Percentiles rank a stretch among this genome's conserved stretches.
phyloP scores from a whole-genome alignment of 2,329 filamentous ascomycete genomes.

The Rhytidhysteron rufulum region DNA sequence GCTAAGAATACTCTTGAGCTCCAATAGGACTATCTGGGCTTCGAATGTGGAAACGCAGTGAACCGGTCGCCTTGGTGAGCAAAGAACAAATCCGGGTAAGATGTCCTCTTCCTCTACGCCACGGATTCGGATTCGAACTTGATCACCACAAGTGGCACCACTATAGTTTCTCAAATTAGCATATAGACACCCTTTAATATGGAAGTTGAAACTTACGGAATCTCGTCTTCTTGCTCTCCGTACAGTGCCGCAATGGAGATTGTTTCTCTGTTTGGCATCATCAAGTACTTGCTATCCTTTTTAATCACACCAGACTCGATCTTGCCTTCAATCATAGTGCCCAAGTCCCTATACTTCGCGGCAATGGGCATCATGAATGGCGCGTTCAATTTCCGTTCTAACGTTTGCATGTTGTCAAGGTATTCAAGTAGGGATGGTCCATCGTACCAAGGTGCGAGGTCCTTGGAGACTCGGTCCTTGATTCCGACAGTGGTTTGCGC shows the following conservation, averaged over 20 bases:
- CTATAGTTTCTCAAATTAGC: neutral
- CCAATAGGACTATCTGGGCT: slow-evolving; percentile 92
- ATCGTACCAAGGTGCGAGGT: slow-evolving; percentile 75
- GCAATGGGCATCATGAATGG: slow-evolving; percentile 99
- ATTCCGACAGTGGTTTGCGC: slow-evolving; percentile 83
- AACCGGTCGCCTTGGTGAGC: slow-evolving; percentile 88
- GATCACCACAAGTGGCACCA: slow-evolving; percentile 84
- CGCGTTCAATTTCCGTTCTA: slow-evolving; percentile 93
- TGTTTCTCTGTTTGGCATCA: slow-evolving; percentile 92
- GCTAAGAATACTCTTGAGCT: slow-evolving; percentile 88
- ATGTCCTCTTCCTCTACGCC: slow-evolving; percentile 98
- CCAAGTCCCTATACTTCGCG: slow-evolving; percentile 95
- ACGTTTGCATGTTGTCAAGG: slow-evolving; percentile 85
- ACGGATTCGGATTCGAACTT: slow-evolving; percentile 85
- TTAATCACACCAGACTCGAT: slow-evolving; percentile 92
- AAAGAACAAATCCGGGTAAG: slow-evolving; percentile 90
- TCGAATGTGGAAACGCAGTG: slow-evolving; percentile 89
- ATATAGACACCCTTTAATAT: neutral
- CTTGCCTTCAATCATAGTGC: slow-evolving; percentile 96
- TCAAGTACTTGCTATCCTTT: slow-evolving; percentile 78
- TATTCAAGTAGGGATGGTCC: slow-evolving; percentile 92
- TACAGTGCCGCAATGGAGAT: slow-evolving; percentile 83
- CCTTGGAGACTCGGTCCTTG: slow-evolving; percentile 79
- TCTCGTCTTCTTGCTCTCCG: slow-evolving; percentile 93
- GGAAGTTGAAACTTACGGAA: slow-evolving; percentile 37